A percentile compares a stretch with the other conserved stretches of the same genome.
Conservation (phyloP, 169 alveolate genomes). For the Plasmodium sp. region DNA sequence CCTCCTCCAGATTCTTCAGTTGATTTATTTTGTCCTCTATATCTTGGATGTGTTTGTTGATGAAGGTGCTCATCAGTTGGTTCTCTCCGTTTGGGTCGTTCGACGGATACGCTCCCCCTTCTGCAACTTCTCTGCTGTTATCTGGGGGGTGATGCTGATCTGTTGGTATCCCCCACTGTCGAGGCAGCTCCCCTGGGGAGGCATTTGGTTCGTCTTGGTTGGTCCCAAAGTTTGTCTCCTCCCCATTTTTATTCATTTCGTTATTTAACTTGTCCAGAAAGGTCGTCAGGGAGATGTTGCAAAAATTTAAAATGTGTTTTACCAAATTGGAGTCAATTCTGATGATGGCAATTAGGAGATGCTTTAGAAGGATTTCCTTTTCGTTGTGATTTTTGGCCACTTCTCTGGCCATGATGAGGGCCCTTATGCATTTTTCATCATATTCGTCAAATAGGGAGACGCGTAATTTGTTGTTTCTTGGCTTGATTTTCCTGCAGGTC, state of each 20-base stretch:
- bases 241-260: neutral
- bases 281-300: conserved; percentile 22
- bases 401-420: conserved; percentile 69
- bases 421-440: conserved; percentile 64
- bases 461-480: neutral
- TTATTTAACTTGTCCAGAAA: conserved; percentile 50
- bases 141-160: neutral
- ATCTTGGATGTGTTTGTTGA: conserved; percentile 44
- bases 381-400: conserved; percentile 66
- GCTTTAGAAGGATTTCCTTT: conserved; percentile 24
- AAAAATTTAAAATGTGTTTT: conserved; percentile 47
- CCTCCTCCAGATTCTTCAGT: neutral
- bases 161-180: neutral
- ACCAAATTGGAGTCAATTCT: conserved; percentile 15
- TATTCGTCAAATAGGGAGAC: conserved; percentile 52
- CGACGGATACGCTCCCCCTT: neutral
- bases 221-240: neutral
- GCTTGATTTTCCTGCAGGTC: conserved; percentile 3
- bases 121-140: neutral
- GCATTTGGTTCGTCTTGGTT: neutral
- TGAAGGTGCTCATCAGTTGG: neutral
- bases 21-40: conserved; percentile 26
- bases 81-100: neutral
- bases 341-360: conserved; percentile 42
- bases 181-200: neutral